Evolutionary conservation across 768 basidiomycete genomes (phyloP).

Genomic region (Agrocybe chaxingu): DNA sequence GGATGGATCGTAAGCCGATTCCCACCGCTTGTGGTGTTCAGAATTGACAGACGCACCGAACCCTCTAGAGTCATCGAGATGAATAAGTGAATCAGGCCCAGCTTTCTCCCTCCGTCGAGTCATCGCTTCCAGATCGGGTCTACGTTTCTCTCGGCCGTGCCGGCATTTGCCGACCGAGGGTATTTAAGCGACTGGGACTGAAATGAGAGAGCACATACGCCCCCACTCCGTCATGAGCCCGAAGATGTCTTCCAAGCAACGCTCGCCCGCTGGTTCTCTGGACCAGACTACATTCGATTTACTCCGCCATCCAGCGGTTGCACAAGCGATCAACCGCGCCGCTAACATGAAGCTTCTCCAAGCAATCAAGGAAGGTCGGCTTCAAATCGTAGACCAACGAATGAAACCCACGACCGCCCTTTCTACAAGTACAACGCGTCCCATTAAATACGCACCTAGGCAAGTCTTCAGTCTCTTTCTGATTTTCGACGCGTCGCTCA

Average conservation of each 20-base stretch:
- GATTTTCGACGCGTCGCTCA: background rate
- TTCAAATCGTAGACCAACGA: constrained; percentile 14
- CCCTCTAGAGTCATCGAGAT: too few relatives aligned
- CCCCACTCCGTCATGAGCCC: constrained; percentile 1
- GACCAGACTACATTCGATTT: background rate
- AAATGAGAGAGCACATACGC: background rate
- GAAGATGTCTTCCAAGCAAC: constrained; percentile 4
- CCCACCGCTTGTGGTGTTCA: too few relatives aligned
- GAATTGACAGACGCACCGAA: too few relatives aligned
- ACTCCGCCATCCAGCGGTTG: constrained; percentile 12
- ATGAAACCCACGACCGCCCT: background rate
- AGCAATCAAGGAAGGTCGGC: constrained; percentile 23
- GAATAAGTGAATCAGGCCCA: too few relatives aligned
- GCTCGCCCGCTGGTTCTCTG: background rate
- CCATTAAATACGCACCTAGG: constrained; percentile 21
- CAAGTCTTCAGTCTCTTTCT: constrained; percentile 4
- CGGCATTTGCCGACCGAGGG: too few relatives aligned
- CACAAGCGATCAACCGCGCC: constrained; percentile 20
- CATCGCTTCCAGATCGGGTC: background rate
- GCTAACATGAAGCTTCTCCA: constrained; percentile 19
- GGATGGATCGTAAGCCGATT: too few relatives aligned
- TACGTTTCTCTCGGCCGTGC: too few relatives aligned
- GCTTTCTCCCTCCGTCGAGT: too few relatives aligned
- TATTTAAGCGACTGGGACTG: background rate
- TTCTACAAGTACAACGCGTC: constrained; percentile 7